Conservation (phyloP, 2,329 filamentous ascomycete genomes). For the Trichoderma sp. region DNA sequence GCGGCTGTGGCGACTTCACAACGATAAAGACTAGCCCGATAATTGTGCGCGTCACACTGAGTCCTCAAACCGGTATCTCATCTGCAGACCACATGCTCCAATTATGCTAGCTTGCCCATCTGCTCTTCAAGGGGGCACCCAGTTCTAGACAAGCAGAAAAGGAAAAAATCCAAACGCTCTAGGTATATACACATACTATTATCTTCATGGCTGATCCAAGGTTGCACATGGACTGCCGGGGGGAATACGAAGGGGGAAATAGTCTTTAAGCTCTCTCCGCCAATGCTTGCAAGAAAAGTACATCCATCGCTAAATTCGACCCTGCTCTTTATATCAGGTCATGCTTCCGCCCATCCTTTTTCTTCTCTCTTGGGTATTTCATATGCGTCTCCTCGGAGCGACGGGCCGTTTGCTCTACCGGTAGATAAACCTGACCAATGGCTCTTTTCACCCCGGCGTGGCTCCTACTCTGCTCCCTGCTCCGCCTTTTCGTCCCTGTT, state of each 20-base stretch:
- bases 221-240: background rate
- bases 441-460: background rate
- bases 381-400: background rate
- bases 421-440: background rate
- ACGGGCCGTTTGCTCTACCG: background rate
- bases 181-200: background rate
- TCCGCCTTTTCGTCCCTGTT: background rate
- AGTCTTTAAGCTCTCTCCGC: background rate
- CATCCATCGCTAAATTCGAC: conserved; percentile 16
- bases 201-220: background rate
- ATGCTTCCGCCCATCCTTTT: conserved; percentile 2
- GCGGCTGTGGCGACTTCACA: background rate
- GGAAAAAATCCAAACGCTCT: background rate
- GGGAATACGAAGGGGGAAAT: background rate
- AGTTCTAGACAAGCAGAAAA: background rate
- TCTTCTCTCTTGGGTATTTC: conserved; percentile 17
- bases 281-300: conserved; percentile 6
- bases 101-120: background rate
- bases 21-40: background rate
- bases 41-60: background rate
- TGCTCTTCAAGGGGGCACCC: background rate
- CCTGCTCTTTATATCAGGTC: conserved; percentile 5
- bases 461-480: background rate
- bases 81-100: background rate
- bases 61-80: background rate